phyloP scores from a whole-genome alignment of 352 stramenopile species.

The Vaucheria bursata region DNA sequence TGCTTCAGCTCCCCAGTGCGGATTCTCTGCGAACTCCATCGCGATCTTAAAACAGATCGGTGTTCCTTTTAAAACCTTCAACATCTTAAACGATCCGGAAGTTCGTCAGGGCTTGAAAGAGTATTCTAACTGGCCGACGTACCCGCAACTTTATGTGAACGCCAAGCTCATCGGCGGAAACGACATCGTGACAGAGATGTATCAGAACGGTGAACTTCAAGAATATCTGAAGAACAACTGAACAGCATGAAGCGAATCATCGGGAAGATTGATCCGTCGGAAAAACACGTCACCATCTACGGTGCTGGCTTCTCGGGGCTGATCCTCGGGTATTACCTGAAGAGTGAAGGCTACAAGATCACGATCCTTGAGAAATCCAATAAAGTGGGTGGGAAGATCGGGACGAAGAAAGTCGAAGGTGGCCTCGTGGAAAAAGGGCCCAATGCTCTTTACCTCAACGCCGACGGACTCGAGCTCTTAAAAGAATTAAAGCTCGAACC shows the following conservation, averaged over 20 bases:
- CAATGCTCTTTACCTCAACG: neutral
- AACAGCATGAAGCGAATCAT: neutral
- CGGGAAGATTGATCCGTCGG: neutral
- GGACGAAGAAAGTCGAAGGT: neutral
- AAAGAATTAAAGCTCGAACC: neutral
- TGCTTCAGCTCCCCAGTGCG: conserved; percentile 80
- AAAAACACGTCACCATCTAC: neutral
- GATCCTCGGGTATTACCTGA: neutral
- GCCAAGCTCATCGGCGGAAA: conserved; percentile 92
- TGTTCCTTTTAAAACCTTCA: conserved; percentile 87
- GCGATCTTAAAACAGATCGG: conserved; percentile 75
- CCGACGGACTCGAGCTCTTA: neutral
- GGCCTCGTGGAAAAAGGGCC: neutral
- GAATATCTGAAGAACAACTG: conserved; percentile 1
- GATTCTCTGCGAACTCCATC: conserved; percentile 88
- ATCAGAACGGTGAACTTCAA: conserved; percentile 58
- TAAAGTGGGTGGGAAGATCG: neutral
- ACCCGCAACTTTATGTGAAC: conserved; percentile 91
- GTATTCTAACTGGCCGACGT: conserved; percentile 96
- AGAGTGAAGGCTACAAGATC: neutral
- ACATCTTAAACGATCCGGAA: conserved; percentile 92
- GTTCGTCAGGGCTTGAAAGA: conserved; percentile 93
- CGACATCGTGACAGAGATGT: conserved; percentile 93
- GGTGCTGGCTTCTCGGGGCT: neutral
- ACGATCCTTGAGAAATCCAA: neutral